Base-by-base conservation (phyloP, 148 eudicot species). In the Rhododendron henanense region DNA sequence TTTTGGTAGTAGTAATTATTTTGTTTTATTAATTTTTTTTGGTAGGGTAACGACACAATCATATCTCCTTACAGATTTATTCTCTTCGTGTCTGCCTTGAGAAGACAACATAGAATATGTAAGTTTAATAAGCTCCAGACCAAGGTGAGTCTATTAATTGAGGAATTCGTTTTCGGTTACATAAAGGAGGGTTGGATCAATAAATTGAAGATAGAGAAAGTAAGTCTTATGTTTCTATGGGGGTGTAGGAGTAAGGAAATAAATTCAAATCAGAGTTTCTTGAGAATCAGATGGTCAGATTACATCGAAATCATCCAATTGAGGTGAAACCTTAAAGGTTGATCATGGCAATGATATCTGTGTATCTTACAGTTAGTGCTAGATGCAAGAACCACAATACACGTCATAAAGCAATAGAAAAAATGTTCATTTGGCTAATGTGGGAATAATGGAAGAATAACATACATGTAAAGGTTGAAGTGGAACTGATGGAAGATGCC, bases 401-500 rank as follows among this genome's bases (percentile, higher is more conserved):
- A 31, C n/a, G 15, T 55, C 78, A 67, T 45, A 33, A 47, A 84
- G 39, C 45, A 69, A 69, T 16, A 37, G 37, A 55, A 67, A 55
- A 39, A 83, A 28, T 6, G 44, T 73, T 14, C 85, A 47, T 71
- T 71, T 48, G 47, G 61, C 15, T 69, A 75, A 84, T 84, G 23
- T 50, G 65, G 47, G 15, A 50, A 50, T 5, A 84, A 33, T 4
- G 23, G 31, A 25, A 77, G 21, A 80, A 86, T 74, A 75, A 91
- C 99, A 79, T 92, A 96, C 99, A 86, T 92, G 90, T 85, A 95
- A 88, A 33, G 98, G 94, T 77, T 88, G 91, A 80, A 93, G 87
- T 76, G 93, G 87, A 80, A 92, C 89, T 78, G 99, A 95, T 4
- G 99, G 98, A 86, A 96, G 93, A 93, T 95, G 98, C 92, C 93